Percentiles rank a stretch among this genome's conserved stretches.
Conservation (phyloP, 2,329 filamentous ascomycete genomes). For the Colletotrichum paranaense region DNA sequence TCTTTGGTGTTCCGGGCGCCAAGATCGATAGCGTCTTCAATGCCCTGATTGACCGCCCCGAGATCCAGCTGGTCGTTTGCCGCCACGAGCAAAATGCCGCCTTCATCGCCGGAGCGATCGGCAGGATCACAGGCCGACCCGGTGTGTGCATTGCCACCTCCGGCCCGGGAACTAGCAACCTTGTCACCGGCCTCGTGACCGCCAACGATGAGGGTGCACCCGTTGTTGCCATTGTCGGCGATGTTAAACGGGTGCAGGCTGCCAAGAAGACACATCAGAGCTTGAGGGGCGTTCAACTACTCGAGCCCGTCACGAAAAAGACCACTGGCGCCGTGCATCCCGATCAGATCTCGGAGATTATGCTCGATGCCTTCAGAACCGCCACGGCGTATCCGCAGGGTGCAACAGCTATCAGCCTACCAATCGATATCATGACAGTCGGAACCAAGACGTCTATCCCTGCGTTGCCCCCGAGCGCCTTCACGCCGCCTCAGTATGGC, state of each 20-base stretch:
- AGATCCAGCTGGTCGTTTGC: conserved; percentile 58
- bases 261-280: conserved; percentile 60
- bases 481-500: conserved; percentile 53
- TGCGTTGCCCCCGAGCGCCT: conserved; percentile 51
- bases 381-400: conserved; percentile 54
- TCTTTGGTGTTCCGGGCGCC: conserved; percentile 60
- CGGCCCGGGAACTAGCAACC: conserved; percentile 58
- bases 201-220: conserved; percentile 60
- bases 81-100: conserved; percentile 62
- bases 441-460: conserved; percentile 47
- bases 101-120: conserved; percentile 60
- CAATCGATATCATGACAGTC: conserved; percentile 55
- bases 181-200: conserved; percentile 58
- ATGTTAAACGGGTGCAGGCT: conserved; percentile 54
- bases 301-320: conserved; percentile 55
- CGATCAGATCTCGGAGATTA: conserved; percentile 59
- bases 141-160: conserved; percentile 60
- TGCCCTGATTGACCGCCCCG: conserved; percentile 55
- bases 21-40: conserved; percentile 62
- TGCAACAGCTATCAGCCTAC: conserved; percentile 54
- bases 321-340: conserved; percentile 55
- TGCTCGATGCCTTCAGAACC: conserved; percentile 57
- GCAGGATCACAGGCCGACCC: conserved; percentile 56
- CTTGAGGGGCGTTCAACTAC: conserved; percentile 55
- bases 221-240: conserved; percentile 60